Base-by-base conservation (phyloP, 176 grass and related monocot species). In the Luzula sylvatica region DNA sequence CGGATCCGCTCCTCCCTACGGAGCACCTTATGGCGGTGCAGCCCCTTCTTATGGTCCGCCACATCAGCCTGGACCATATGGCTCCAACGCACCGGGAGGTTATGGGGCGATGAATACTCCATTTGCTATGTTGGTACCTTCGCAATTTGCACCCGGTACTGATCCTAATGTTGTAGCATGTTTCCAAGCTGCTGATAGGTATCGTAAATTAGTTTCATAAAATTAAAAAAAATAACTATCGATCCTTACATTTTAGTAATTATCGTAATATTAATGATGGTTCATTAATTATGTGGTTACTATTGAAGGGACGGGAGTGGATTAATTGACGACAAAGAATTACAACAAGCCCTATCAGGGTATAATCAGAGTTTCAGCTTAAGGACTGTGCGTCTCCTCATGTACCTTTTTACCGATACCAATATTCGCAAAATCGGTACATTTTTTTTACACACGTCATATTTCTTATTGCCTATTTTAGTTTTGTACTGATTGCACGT, bases 321-420 rank as follows among this genome's bases (percentile, higher is more conserved):
- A 15, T 63, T 58, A 50, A 92, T 92, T 69, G 87, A 92, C 42
- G 87, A 85, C 69, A 81, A 74, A 72, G 87, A 92, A 68, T 77
- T 92, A 18, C 87, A 92, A 69, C 53, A 82, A 27, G 87, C 72
- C 45, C 58, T 92, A 23, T 92, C 86, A 6, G 57, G 70, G 0
- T 84, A 71, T 65, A 90, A 50, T 65, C 65, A 92, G 81, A 75
- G 53, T 61, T 92, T 92, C 72, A 86, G 87, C 72, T 26, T 92
- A 38, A 73, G 81, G 53, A 92, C 81, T 24, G 81, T 92, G 2
- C 87, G 71, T 65, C 81, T 92, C 49, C 87, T 92, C 59, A 92
- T 92, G 87, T 77, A 92, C 72, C 68, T 81, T 52, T 92, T 92
- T 76, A 86, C 81, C 46, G 73, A 70, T 73, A 71, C 76, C 27